Conservation (phyloP, 345 rosid genomes). For the Citrus hindsii region DNA sequence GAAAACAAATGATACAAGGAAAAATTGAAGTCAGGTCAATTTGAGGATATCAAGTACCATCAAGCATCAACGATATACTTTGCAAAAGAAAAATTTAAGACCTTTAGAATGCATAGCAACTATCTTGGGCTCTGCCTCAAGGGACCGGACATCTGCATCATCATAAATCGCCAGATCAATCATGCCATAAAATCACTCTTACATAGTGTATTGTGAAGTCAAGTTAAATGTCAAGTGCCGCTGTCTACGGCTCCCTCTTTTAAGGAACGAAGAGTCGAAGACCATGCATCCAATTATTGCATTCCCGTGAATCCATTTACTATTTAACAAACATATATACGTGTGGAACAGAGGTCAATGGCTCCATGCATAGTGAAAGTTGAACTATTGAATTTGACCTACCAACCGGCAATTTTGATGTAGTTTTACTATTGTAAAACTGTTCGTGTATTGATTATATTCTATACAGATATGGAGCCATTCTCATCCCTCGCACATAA, state of each 20-base stretch:
- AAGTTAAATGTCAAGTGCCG: background rate
- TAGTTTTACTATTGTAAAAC: background rate
- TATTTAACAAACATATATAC: background rate
- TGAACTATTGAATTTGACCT: background rate
- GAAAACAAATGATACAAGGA: too few species aligned
- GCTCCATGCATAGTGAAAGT: background rate
- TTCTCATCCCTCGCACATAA: background rate
- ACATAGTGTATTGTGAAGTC: background rate
- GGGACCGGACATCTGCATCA: background rate
- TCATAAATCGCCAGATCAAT: background rate
- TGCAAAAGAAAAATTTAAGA: background rate
- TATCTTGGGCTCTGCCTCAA: background rate
- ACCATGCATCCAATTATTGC: background rate
- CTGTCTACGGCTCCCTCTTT: background rate
- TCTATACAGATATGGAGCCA: background rate
- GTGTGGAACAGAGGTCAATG: background rate
- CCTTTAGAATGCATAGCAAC: background rate
- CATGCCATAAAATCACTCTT: background rate
- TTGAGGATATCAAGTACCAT: background rate
- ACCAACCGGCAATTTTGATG: background rate
- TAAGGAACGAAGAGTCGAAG: background rate
- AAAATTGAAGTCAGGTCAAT: background rate
- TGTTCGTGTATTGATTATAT: background rate
- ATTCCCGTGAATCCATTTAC: background rate
- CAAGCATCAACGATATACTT: background rate